These are phyloP conservation scores for Coemansia guatemalensis DNA, from an alignment of 192 early-diverging fungal species.

Conservation along the genomic window DNA sequence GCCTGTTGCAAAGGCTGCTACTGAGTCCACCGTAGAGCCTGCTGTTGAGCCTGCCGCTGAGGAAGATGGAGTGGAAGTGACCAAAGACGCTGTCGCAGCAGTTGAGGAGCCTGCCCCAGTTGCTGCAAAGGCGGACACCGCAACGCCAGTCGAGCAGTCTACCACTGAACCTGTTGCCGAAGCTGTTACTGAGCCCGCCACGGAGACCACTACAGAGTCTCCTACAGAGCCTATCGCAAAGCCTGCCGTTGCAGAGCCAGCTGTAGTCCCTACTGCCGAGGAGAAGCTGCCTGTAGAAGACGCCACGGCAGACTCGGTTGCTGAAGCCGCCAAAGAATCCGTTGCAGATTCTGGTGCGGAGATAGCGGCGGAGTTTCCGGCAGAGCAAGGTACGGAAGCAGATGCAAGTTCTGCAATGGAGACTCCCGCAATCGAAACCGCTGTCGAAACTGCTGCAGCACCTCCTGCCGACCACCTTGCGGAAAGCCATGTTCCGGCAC, in stretches of 20 bases:
- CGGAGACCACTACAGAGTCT: no score
- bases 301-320: not conserved
- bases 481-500: not conserved
- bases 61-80: not conserved
- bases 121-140: constrained; percentile 1
- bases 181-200: not conserved
- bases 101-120: not conserved
- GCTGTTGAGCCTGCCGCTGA: not conserved
- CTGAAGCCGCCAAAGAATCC: no score
- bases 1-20: not conserved
- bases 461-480: no score
- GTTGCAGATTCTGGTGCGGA: not conserved
- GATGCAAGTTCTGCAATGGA: not conserved
- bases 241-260: not conserved
- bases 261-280: not conserved
- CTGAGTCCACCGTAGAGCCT: not conserved
- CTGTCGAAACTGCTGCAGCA: not conserved
- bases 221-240: not conserved
- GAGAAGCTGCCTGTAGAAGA: not conserved
- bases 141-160: no score
- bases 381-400: not conserved
- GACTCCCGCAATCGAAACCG: no score
- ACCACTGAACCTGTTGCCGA: not conserved
- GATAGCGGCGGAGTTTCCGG: not conserved
- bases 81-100: not conserved